phyloP scores from a whole-genome alignment of 306 rosid species.

The Biancaea sappan region DNA sequence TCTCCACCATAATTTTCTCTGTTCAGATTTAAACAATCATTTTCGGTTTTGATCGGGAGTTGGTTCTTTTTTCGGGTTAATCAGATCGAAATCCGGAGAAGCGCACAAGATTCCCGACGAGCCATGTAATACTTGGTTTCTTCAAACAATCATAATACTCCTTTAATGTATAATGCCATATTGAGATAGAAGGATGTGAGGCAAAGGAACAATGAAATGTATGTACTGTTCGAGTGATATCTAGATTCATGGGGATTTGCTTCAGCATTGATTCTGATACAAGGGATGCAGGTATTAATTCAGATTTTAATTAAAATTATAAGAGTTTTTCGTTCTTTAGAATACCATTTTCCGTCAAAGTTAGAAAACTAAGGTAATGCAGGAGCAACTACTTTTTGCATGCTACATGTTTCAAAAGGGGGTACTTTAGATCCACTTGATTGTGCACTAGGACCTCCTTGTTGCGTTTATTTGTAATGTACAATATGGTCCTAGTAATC shows the following conservation, averaged over 20 bases:
- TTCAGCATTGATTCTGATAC: conserved; percentile 62
- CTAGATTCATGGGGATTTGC: conserved; percentile 85
- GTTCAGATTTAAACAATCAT: conserved; percentile 1
- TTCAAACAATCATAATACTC: not conserved
- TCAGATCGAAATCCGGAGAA: conserved; percentile 40
- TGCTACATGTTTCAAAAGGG: not conserved
- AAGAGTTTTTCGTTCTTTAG: not conserved
- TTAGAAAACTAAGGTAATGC: not conserved
- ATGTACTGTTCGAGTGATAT: conserved; percentile 27
- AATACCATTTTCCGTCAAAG: not conserved
- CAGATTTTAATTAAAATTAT: not conserved
- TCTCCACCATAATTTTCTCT: conserved; percentile 20
- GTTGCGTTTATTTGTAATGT: not conserved
- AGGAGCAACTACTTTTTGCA: not conserved
- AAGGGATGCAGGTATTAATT: conserved; percentile 43
- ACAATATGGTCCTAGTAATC: not conserved
- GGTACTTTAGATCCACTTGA: not conserved
- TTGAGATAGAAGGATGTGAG: conserved; percentile 5
- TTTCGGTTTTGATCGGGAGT: conserved; percentile 3
- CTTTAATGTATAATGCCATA: not conserved
- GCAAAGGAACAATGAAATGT: conserved; percentile 32
- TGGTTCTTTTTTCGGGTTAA: conserved; percentile 13
- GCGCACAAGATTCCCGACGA: not conserved
- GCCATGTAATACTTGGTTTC: too few species aligned
- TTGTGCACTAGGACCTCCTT: not conserved